Conservation (phyloP, 805 yeast species). For the Candida mattraensis region DNA sequence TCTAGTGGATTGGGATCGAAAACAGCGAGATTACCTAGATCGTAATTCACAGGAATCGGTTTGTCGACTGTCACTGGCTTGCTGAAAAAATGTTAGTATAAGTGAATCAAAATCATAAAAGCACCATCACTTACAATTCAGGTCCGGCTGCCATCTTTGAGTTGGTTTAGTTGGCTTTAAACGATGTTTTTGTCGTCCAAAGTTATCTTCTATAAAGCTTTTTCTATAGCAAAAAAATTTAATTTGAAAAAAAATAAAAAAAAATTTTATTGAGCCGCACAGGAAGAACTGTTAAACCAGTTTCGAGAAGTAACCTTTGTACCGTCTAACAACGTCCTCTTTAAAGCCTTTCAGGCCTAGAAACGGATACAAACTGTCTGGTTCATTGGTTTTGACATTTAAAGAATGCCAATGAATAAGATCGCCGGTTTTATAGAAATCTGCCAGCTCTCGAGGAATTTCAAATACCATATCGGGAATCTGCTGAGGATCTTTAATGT, state of each 20-base stretch:
- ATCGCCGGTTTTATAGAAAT: conserved; percentile 13
- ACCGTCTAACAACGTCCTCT: conserved; percentile 5
- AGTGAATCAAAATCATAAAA: too few species aligned
- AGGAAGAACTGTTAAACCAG: not conserved
- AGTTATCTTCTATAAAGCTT: conserved; percentile 1
- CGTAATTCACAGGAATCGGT: conserved; percentile 84
- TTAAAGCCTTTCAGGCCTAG: conserved; percentile 16
- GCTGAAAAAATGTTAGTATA: conserved; percentile 18
- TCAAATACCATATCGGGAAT: conserved; percentile 15
- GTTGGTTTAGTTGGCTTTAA: too few species aligned
- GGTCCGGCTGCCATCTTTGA: conserved; percentile 14
- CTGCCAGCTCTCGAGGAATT: conserved; percentile 11
- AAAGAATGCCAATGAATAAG: conserved; percentile 16
- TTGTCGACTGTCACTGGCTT: conserved; percentile 88
- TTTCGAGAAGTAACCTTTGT: conserved; percentile 8
- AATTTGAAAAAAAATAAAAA: conserved; percentile 8
- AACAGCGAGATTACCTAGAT: conserved; percentile 86
- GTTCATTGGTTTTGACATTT: not conserved
- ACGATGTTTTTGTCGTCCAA: too few species aligned
- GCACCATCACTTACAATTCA: conserved; percentile 19
- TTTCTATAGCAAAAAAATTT: conserved; percentile 4
- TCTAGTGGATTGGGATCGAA: conserved; percentile 90
- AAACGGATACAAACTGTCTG: conserved; percentile 11
- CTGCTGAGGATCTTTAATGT: conserved; percentile 3
- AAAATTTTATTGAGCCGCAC: conserved; percentile 12